Conservation (phyloP, 352 stramenopile genomes). For the Phytopythium delawarense region DNA sequence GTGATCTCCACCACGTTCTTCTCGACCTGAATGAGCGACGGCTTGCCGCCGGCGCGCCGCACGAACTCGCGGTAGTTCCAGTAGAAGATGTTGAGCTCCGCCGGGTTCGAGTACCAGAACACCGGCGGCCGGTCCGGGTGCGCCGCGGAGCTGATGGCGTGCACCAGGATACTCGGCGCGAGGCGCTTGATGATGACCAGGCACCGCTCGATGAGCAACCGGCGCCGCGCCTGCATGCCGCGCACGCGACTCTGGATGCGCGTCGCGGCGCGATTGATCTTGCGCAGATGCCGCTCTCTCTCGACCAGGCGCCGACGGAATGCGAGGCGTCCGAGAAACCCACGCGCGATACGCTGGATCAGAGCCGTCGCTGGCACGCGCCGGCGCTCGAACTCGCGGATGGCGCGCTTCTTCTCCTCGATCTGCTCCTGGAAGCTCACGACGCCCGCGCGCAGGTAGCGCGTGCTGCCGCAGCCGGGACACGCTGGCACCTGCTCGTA, state of each 20-base stretch:
- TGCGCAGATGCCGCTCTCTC: conserved; percentile 41
- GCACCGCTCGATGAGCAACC: conserved; percentile 62
- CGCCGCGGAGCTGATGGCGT: conserved; percentile 20
- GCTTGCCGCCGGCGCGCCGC: conserved; percentile 46
- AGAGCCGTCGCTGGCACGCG: conserved; percentile 45
- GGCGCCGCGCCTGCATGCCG: conserved; percentile 53
- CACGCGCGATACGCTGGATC: conserved; percentile 56
- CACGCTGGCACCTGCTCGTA: conserved; percentile 66
- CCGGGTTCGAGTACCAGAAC: conserved; percentile 76
- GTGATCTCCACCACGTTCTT: conserved; percentile 71
- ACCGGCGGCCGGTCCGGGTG: conserved; percentile 37
- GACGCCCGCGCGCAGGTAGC: conserved; percentile 64
- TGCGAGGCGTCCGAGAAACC: conserved; percentile 54
- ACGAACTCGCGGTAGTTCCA: conserved; percentile 82
- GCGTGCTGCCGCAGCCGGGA: conserved; percentile 57
- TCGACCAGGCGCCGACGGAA: conserved; percentile 42
- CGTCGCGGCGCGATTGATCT: conserved; percentile 45
- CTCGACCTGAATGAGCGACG: conserved; percentile 68
- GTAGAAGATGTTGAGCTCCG: conserved; percentile 55
- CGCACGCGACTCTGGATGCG: conserved; percentile 56
- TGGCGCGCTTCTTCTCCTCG: conserved; percentile 48
- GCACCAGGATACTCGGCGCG: conserved; percentile 43
- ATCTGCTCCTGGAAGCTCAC: conserved; percentile 80
- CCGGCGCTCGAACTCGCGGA: conserved; percentile 62
- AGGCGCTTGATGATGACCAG: conserved; percentile 53